phyloP scores from a whole-genome alignment of 2,329 filamentous ascomycete species.

The Microsporum canis region DNA sequence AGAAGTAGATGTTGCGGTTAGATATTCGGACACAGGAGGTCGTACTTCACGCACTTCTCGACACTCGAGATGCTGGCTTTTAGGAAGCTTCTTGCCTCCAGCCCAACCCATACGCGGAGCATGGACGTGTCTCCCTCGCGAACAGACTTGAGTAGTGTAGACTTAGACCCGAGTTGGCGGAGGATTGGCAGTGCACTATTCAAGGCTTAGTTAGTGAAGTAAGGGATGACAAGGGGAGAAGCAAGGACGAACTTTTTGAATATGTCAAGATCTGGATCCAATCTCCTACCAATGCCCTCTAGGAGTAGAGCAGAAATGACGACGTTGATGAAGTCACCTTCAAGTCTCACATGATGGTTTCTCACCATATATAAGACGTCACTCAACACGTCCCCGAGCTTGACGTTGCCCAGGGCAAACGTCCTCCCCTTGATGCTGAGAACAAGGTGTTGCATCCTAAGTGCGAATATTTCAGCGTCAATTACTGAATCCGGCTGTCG shows the following conservation, averaged over 20 bases:
- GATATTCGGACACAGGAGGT: conserved; percentile 77
- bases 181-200: conserved; percentile 79
- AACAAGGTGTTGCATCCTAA: conserved; percentile 95
- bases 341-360: conserved; percentile 79
- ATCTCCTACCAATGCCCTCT: conserved; percentile 79
- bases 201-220: conserved; percentile 10
- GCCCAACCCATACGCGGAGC: conserved; percentile 79
- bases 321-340: conserved; percentile 97
- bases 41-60: conserved; percentile 82
- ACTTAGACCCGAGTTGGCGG: conserved; percentile 64
- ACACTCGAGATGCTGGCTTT: conserved; percentile 84
- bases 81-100: conserved; percentile 80
- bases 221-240: not conserved
- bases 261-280: conserved; percentile 80
- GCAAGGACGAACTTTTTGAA: conserved; percentile 51
- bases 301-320: conserved; percentile 88
- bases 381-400: conserved; percentile 89
- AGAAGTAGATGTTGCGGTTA: conserved; percentile 29
- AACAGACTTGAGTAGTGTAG: conserved; percentile 45
- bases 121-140: conserved; percentile 68
- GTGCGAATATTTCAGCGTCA: conserved; percentile 77
- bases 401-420: conserved; percentile 83
- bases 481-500: conserved; percentile 84
- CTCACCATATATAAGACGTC: conserved; percentile 87
- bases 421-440: conserved; percentile 82